Conservation (phyloP, 176 grass and related monocot species). For the Aechmea fasciata region DNA sequence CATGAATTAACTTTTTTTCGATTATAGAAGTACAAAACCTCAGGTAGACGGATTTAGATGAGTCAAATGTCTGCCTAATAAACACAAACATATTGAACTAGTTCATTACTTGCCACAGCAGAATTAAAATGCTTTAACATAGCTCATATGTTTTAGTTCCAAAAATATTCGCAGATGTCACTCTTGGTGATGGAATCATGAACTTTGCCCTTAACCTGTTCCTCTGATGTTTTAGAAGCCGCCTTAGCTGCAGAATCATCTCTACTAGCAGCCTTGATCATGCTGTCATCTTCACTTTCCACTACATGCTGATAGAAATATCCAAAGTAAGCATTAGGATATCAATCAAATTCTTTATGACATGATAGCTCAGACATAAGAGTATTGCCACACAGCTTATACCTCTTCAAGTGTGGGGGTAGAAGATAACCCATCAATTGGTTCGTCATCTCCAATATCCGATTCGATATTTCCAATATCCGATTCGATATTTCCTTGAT, state of each 20-base stretch:
- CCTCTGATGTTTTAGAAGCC: constrained; percentile 15
- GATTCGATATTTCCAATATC: constrained; percentile 28
- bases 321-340: constrained; percentile 7
- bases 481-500: constrained; percentile 31
- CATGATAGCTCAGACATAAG: not conserved
- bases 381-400: not conserved
- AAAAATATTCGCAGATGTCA: not conserved
- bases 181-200: not conserved
- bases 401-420: not conserved
- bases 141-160: not conserved
- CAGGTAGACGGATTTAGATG: not conserved
- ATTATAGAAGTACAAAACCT: not conserved
- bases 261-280: constrained; percentile 6
- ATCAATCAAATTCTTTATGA: constrained; percentile 4
- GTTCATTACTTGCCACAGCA: not conserved
- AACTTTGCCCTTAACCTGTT: constrained; percentile 21
- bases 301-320: constrained; percentile 31
- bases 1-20: no score
- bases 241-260: constrained; percentile 17
- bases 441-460: constrained; percentile 27
- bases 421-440: constrained; percentile 22
- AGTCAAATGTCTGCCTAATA: not conserved
- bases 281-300: constrained; percentile 17
- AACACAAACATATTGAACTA: not conserved
- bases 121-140: not conserved